Conservation (phyloP, 805 yeast species). For the Ascoidea asiatica region DNA sequence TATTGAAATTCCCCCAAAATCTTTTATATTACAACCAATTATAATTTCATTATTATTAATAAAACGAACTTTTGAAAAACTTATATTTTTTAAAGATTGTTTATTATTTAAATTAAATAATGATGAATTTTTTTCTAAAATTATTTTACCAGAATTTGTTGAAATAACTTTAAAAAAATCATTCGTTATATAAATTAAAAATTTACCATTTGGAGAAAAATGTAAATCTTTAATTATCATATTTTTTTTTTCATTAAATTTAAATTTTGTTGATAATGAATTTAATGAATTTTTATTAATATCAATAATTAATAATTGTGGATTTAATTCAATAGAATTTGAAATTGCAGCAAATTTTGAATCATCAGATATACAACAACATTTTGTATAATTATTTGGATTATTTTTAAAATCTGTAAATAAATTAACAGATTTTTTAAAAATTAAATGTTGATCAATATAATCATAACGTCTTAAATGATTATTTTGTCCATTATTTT, state of each 20-base stretch:
- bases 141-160: conserved; percentile 29
- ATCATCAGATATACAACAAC: conserved; percentile 42
- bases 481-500: conserved; percentile 42
- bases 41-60: conserved; percentile 21
- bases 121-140: conserved; percentile 15
- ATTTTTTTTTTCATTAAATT: conserved; percentile 33
- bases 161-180: conserved; percentile 37
- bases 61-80: conserved; percentile 28
- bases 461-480: conserved; percentile 51
- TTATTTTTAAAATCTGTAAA: conserved; percentile 30
- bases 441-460: conserved; percentile 48
- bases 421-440: conserved; percentile 46
- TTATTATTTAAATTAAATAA: conserved; percentile 13
- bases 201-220: conserved; percentile 53
- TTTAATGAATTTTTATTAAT: conserved; percentile 41
- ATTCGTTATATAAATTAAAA: conserved; percentile 50
- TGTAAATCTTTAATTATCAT: conserved; percentile 51
- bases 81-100: conserved; percentile 17
- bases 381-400: conserved; percentile 43
- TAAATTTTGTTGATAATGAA: conserved; percentile 34
- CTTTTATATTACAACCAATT: conserved; percentile 29
- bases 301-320: conserved; percentile 50
- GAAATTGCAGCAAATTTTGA: conserved; percentile 56
- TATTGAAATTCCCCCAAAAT: conserved; percentile 26
- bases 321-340: conserved; percentile 38